Conservation (phyloP, 169 alveolate genomes). For the Theileria parva region DNA sequence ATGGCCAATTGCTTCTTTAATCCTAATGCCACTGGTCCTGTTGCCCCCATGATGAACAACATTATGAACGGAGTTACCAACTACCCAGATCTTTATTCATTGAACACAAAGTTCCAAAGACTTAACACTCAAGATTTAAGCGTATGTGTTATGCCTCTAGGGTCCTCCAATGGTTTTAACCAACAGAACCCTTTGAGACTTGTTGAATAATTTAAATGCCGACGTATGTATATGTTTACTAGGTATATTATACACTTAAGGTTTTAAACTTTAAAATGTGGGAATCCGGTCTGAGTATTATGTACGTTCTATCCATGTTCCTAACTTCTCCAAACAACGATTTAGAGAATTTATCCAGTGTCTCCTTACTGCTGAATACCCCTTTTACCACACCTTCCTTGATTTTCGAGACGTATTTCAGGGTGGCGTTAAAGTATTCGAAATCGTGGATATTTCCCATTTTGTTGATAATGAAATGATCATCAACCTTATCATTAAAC, state of each 20-base stretch:
- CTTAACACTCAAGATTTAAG: conserved; percentile 30
- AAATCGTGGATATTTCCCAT: background rate
- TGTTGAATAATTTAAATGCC: background rate
- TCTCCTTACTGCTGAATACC: conserved; percentile 14
- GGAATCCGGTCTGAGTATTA: conserved; percentile 53
- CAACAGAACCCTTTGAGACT: background rate
- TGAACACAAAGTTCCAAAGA: conserved; percentile 25
- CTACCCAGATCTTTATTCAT: conserved; percentile 53
- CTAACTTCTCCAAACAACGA: background rate
- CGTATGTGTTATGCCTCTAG: conserved; percentile 2
- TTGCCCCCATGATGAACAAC: conserved; percentile 85
- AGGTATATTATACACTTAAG: background rate
- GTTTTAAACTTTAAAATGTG: conserved; percentile 27
- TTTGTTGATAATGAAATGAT: conserved; percentile 24
- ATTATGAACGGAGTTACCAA: conserved; percentile 73
- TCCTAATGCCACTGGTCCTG: conserved; percentile 83
- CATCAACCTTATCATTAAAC: background rate
- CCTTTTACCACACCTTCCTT: background rate
- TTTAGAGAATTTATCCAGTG: conserved; percentile 15
- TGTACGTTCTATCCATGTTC: conserved; percentile 19
- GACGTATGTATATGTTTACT: background rate
- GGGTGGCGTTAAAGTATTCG: background rate
- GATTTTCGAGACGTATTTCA: background rate
- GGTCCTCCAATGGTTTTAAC: conserved; percentile 13
- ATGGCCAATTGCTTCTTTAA: conserved; percentile 78